phyloP scores from a whole-genome alignment of 192 early-diverging fungal genomes.

The Linnemannia schmuckeri region DNA sequence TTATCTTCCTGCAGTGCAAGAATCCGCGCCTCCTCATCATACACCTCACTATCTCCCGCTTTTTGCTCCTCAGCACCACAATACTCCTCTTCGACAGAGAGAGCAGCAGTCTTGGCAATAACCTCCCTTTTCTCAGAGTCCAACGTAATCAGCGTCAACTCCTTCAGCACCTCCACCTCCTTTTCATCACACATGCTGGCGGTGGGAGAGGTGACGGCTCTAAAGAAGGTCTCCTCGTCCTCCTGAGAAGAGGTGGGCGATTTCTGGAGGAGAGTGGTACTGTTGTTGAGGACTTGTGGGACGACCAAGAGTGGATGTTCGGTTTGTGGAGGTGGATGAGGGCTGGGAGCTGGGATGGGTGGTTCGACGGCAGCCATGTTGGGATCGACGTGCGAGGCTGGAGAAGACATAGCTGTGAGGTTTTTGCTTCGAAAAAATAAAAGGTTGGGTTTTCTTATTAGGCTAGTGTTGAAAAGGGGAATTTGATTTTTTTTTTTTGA shows the following conservation, averaged over 20 bases:
- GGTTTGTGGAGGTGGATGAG: background rate
- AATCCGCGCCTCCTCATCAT: background rate
- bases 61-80: background rate
- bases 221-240: conserved; percentile 10
- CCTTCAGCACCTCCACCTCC: background rate
- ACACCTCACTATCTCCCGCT: background rate
- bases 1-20: background rate
- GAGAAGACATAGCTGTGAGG: background rate
- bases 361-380: background rate
- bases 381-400: background rate
- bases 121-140: background rate
- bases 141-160: background rate
- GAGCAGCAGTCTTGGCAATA: background rate
- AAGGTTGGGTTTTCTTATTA: no score
- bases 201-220: conserved; percentile 11
- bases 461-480: no score
- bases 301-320: background rate
- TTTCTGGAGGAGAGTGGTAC: conserved; percentile 23
- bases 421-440: background rate
- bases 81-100: background rate
- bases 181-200: conserved; percentile 1
- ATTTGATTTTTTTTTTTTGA: no score
- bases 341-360: background rate
- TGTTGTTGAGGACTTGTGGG: conserved; percentile 10
- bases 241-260: conserved; percentile 19